Percentiles rank a stretch among this genome's conserved stretches.
Evolutionary conservation across 2,329 filamentous ascomycete species (phyloP).

Genomic region (Aspergillus aculeatinus): DNA sequence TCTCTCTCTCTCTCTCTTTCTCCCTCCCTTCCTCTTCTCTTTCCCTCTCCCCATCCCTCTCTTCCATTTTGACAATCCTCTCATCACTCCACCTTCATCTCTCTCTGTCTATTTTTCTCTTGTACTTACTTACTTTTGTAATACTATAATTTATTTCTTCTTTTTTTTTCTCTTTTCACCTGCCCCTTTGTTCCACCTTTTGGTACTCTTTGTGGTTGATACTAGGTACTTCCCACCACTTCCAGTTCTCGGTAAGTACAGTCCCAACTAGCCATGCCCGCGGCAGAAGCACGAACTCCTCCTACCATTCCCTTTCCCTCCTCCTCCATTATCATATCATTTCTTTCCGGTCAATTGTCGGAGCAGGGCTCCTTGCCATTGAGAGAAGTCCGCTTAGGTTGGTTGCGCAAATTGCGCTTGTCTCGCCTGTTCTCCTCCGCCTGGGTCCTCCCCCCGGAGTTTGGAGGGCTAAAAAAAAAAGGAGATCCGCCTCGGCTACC

Average conservation of each 20-base stretch:
- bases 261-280: neutral
- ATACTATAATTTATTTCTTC: conserved; percentile 13
- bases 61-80: neutral
- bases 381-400: neutral
- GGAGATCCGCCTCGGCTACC: conserved; percentile 10
- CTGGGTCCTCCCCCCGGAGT: neutral
- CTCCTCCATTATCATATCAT: neutral
- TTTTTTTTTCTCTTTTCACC: conserved; percentile 8
- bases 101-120: conserved; percentile 11
- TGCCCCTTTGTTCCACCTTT: neutral
- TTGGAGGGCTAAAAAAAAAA: conserved; percentile 4
- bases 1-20: conserved; percentile 23
- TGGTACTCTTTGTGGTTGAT: neutral
- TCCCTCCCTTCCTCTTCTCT: conserved; percentile 14
- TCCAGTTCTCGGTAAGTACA: conserved; percentile 2
- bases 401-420: neutral
- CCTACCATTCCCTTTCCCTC: neutral
- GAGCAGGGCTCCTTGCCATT: neutral
- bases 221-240: neutral
- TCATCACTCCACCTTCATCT: conserved; percentile 7
- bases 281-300: conserved; percentile 3
- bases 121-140: conserved; percentile 20
- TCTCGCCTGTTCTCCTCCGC: neutral
- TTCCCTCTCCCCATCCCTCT: conserved; percentile 7
- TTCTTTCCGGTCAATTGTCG: neutral